These are phyloP conservation scores for Trypethelium eluteriae DNA, from an alignment of 495 filamentous ascomycete species.

Conservation along the genomic window DNA sequence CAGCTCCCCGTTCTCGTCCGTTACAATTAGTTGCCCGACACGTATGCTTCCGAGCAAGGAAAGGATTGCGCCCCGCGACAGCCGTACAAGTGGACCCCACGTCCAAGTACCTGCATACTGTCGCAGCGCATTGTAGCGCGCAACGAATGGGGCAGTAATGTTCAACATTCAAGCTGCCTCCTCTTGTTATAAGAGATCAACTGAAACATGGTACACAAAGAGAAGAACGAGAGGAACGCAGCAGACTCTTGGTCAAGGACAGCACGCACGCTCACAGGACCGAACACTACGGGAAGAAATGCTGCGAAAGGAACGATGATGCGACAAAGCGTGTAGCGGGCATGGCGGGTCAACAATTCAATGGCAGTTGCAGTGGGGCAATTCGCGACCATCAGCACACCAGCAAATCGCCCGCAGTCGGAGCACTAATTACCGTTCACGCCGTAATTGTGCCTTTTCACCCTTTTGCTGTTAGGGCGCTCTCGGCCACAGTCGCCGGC, in stretches of 20 bases:
- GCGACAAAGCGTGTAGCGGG: conserved; percentile 7
- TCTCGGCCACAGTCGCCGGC: background rate
- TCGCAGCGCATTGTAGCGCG: conserved; percentile 25
- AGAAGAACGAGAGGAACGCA: background rate
- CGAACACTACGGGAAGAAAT: background rate
- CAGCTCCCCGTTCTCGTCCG: conserved; percentile 34
- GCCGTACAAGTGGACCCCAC: conserved; percentile 40
- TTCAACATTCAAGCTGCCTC: conserved; percentile 12
- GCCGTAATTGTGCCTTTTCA: background rate
- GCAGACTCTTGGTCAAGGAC: background rate
- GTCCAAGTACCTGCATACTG: conserved; percentile 30
- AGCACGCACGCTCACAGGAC: background rate
- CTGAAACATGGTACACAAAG: conserved; percentile 3
- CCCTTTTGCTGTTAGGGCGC: background rate
- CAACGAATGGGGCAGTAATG: conserved; percentile 24
- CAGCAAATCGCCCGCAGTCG: background rate
- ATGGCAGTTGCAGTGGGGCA: conserved; percentile 2
- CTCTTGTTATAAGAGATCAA: background rate
- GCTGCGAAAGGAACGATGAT: conserved; percentile 7
- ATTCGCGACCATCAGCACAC: background rate
- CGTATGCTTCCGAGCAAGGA: conserved; percentile 36
- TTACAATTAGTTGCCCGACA: conserved; percentile 37
- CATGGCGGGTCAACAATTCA: background rate
- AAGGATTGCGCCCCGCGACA: conserved; percentile 38
- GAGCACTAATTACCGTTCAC: too few species aligned